These are phyloP conservation scores for Cladosporium sp. DNA, from an alignment of 2,329 filamentous ascomycete genomes.

Conservation along the genomic window DNA sequence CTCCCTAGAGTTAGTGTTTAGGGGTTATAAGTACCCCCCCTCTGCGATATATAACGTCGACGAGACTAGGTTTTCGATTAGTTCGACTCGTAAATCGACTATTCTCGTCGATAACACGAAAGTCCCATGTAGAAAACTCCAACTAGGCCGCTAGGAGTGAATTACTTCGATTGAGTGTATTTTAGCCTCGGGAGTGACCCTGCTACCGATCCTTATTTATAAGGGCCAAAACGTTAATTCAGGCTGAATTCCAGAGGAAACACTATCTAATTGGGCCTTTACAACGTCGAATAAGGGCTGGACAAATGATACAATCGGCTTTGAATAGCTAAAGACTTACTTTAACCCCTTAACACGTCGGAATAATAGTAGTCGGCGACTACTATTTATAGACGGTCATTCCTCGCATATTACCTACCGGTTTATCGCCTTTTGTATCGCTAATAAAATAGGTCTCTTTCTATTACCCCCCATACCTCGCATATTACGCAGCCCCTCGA, in stretches of 20 bases:
- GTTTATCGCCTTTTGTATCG: background rate
- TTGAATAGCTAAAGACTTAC: background rate
- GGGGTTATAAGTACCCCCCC: too few species aligned
- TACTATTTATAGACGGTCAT: background rate
- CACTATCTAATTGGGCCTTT: background rate
- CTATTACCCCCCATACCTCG: background rate
- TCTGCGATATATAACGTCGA: too few species aligned
- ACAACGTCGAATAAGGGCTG: background rate
- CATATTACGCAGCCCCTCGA: background rate
- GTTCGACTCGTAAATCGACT: too few species aligned
- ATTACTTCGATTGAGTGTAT: background rate
- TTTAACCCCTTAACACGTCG: background rate
- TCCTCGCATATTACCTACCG: background rate
- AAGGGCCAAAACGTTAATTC: background rate
- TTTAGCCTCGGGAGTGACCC: background rate
- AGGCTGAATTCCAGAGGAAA: background rate
- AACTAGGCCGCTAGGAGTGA: background rate
- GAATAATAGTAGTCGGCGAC: background rate
- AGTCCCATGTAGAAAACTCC: too few species aligned
- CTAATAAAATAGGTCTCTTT: background rate
- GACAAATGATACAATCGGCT: background rate
- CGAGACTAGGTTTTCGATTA: too few species aligned
- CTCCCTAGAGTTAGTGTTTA: too few species aligned
- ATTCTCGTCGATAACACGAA: too few species aligned
- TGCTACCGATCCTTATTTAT: background rate